A percentile compares a stretch with the other conserved stretches of the same genome.
Evolutionary conservation across 495 filamentous ascomycete genomes (phyloP).

Genomic region (Penicillium pulvis): DNA sequence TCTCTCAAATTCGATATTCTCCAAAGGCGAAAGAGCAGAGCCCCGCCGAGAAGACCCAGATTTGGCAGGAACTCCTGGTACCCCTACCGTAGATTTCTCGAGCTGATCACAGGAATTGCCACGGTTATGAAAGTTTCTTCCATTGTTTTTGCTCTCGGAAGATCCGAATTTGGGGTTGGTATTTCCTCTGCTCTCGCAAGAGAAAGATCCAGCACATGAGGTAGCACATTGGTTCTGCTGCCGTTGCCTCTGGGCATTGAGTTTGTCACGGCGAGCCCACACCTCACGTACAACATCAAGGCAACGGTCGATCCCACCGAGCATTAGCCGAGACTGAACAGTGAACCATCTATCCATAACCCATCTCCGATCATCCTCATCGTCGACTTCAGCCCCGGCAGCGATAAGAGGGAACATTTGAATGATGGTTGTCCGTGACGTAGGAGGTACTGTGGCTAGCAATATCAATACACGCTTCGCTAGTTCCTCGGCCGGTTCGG

Average conservation of each 20-base stretch:
- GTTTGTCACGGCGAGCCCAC: constrained; percentile 60
- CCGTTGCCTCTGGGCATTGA: constrained; percentile 36
- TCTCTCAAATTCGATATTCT: constrained; percentile 61
- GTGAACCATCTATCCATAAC: constrained; percentile 65
- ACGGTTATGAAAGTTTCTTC: background rate
- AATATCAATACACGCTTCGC: constrained; percentile 63
- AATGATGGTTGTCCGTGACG: constrained; percentile 67
- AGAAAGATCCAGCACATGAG: constrained; percentile 17
- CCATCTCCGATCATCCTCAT: constrained; percentile 67
- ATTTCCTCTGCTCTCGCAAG: background rate
- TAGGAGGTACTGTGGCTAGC: constrained; percentile 64
- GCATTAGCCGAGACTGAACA: constrained; percentile 65
- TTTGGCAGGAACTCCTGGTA: constrained; percentile 7
- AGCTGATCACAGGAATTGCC: constrained; percentile 17
- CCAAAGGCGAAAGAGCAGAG: constrained; percentile 37
- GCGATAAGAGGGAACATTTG: constrained; percentile 77
- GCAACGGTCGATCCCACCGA: constrained; percentile 71
- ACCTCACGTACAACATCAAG: constrained; percentile 77
- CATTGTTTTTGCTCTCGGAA: background rate
- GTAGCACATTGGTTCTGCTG: constrained; percentile 19
- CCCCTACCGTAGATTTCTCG: constrained; percentile 12
- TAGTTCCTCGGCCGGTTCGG: constrained; percentile 54
- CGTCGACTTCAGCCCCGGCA: constrained; percentile 68
- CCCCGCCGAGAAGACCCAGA: constrained; percentile 23
- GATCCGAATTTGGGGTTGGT: background rate